Evolutionary conservation across 352 stramenopile species (phyloP).

Genomic region (Peronospora farinosa): DNA sequence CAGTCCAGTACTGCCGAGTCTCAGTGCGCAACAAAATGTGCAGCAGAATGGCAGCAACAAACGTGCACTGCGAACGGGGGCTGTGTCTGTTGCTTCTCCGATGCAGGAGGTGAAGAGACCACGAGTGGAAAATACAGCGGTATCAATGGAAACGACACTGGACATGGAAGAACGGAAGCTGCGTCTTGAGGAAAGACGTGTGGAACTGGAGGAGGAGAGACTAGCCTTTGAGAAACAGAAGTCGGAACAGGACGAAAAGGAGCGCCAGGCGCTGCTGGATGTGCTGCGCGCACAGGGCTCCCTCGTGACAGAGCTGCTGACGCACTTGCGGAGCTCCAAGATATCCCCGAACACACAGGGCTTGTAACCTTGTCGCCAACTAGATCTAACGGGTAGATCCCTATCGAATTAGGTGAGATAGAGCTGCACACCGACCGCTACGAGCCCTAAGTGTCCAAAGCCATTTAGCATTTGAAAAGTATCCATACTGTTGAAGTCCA

Average conservation of each 20-base stretch:
- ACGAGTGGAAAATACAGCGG: conserved; percentile 11
- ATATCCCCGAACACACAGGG: conserved; percentile 4
- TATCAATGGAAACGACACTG: conserved; percentile 6
- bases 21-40: conserved; percentile 12
- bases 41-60: conserved; percentile 31
- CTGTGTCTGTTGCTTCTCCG: conserved; percentile 2
- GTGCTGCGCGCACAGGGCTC: conserved; percentile 30
- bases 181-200: conserved; percentile 27
- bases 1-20: conserved; percentile 6
- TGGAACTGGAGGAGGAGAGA: conserved; percentile 32
- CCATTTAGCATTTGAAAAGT: conserved; percentile 7
- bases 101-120: conserved; percentile 19
- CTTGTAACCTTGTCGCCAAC: conserved; percentile 5
- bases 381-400: conserved; percentile 1
- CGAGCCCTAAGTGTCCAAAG: conserved; percentile 13
- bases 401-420: conserved; percentile 5
- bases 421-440: conserved; percentile 4
- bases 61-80: conserved; percentile 11
- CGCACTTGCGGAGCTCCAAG: conserved; percentile 22
- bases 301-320: conserved; percentile 31
- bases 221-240: conserved; percentile 35
- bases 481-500: conserved; percentile 7
- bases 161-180: conserved; percentile 29
- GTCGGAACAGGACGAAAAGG: conserved; percentile 21
- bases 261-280: conserved; percentile 34